Base-by-base conservation (phyloP, 768 basidiomycete genomes). In the Daedalea quercina region DNA sequence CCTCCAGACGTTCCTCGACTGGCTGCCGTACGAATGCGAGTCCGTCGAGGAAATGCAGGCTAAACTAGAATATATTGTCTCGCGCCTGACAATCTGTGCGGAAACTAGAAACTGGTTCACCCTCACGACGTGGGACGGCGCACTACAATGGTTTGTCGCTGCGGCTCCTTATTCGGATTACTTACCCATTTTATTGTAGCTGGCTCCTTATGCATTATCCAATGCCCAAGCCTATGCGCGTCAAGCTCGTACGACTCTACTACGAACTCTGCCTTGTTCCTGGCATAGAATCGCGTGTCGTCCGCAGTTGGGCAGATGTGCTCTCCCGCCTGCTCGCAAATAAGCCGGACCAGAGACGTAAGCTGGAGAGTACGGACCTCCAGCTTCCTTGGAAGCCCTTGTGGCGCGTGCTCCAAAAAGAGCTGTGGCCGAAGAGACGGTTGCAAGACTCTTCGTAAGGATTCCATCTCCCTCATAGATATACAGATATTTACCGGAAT, bases 181-280 rank as follows among this genome's bases (percentile, higher is more conserved):
- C 31, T 23, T 23, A 28, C 13, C 43, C 11, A 19, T 23, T 51
- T 17, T 9, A 12, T 0, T 28, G 26, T 56, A 91, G 89, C 67
- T 92, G 90, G 89, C 65, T 91, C 45, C 71, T 85, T 58, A 81
- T 91, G 82, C 81, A 82, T 37, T 92, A 91, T 66, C 90, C 89
- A 2, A 78, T 92, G 60, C 68, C 77, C 42, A 87, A 79, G 53
- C 60, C 80, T 28, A 81, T 80, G 44, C 85, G 90, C 17, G 82
- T 84, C 20, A 84, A 81, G 65, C 79, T 92, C 50, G 86, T 83
- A 13, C 76, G 75, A 34, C 69, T 92, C 45, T 90, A 90, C 68
- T 91, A 87, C 61, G 86, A 91, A 61, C 69, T 92, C n/a, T 81
- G 79, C 65, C 69, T 89, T 31, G 65, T 88, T 8, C 90, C 89